Percentiles rank a stretch among this genome's conserved stretches.
phyloP scores from a whole-genome alignment of 139 green algal species.

The Tetraselmis chui region DNA sequence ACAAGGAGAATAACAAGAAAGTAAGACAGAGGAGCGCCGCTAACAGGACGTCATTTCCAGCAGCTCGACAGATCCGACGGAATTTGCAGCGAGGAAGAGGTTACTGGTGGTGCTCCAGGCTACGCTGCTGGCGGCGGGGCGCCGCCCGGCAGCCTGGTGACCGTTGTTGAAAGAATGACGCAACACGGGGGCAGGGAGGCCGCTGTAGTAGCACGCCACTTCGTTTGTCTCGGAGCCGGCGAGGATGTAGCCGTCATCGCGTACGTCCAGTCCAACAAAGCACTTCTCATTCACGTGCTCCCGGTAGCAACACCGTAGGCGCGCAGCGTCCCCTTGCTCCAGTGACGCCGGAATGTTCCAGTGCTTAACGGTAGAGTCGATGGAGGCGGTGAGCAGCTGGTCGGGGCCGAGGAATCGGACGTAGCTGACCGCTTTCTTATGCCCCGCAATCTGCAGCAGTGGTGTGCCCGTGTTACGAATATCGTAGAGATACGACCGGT shows the following conservation, averaged over 20 bases:
- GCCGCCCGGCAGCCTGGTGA: not conserved
- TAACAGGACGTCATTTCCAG: conserved; percentile 14
- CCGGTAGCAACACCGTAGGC: conserved; percentile 10
- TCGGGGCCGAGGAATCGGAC: conserved; percentile 50
- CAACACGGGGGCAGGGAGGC: conserved; percentile 23
- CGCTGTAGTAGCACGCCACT: conserved; percentile 28
- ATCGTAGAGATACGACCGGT: conserved; percentile 67
- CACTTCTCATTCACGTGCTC: conserved; percentile 75
- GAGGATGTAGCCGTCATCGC: conserved; percentile 50
- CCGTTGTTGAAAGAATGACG: conserved; percentile 7
- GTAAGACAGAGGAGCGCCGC: too few species aligned
- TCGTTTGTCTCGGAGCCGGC: conserved; percentile 64
- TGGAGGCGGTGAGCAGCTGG: conserved; percentile 59
- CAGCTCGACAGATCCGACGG: conserved; percentile 25
- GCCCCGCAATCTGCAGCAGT: conserved; percentile 41
- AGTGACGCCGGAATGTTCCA: conserved; percentile 32
- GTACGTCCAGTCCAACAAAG: conserved; percentile 70
- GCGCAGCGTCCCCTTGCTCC: not conserved
- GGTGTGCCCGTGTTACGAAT: conserved; percentile 33
- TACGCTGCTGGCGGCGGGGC: conserved; percentile 27
- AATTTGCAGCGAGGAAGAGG: conserved; percentile 33
- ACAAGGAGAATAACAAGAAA: too few species aligned
- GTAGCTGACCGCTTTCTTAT: conserved; percentile 65
- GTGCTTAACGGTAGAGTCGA: conserved; percentile 44
- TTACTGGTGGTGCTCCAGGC: conserved; percentile 20